phyloP scores from a whole-genome alignment of 2,329 filamentous ascomycete species.

The Ophiostoma ips region DNA sequence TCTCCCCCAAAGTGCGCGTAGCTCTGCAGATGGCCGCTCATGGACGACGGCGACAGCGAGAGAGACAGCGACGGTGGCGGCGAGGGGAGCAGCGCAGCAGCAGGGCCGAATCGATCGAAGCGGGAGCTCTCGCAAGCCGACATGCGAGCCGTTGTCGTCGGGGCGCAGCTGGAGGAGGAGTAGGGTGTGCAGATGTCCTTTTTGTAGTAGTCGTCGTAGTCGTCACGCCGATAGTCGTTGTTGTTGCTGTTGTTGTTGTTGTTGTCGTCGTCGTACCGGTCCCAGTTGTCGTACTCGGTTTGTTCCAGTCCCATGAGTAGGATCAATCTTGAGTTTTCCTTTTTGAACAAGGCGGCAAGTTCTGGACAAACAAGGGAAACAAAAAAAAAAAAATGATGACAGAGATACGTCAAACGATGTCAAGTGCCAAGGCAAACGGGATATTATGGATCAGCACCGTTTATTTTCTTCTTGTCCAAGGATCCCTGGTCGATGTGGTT shows the following conservation, averaged over 20 bases:
- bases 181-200: background rate
- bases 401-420: no score
- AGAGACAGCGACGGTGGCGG: background rate
- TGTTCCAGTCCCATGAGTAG: background rate
- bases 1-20: slow-evolving; percentile 12
- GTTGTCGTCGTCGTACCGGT: background rate
- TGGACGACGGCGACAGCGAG: slow-evolving; percentile 6
- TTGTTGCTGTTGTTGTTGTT: background rate
- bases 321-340: background rate
- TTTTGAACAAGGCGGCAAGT: no score
- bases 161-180: background rate
- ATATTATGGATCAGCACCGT: no score
- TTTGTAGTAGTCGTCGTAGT: no score
- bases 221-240: background rate
- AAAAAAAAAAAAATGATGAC: no score
- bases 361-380: no score
- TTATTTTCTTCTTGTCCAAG: no score
- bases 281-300: background rate
- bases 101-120: slow-evolving; percentile 1
- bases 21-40: slow-evolving; percentile 11
- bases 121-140: background rate
- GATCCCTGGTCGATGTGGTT: no score
- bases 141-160: background rate
- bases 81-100: background rate
- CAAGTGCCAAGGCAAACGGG: no score